Evolutionary conservation across 306 rosid genomes (phyloP), one percentile per base, ranked within the genome.

Genomic region (Quercus dentata): DNA sequence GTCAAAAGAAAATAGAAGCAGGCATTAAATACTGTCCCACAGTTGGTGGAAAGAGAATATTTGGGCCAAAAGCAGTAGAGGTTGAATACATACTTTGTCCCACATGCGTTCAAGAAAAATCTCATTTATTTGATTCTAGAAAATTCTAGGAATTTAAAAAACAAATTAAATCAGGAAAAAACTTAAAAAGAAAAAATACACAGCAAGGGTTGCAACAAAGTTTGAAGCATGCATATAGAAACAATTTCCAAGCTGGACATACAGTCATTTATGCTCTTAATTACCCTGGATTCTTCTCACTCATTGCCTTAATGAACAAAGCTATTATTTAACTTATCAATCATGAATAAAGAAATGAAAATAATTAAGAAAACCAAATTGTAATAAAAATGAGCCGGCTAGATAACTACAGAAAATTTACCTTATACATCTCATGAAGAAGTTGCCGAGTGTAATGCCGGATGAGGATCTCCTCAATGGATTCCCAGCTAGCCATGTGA

Each of bases 361-460:
- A 23, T 5, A 21, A 8, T 64, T 15, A 18, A 35, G 14, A 61
- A 44, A 15, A 17, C 30, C 14, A 46, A 52, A 17, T n/a, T 15
- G 6, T 35, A 30, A 51, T 23, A 10, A 41, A 54, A 52, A 5
- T 18, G 51, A 19, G 5, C 69, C 54, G 61, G 76, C 31, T 33
- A 69, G 63, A 27, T 12, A 80, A 69, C 6, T 41, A 71, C 78
- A 21, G 73, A 64, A 51, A 1, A 33, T 18, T 38, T 86, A 92
- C 99, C 97, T 94, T 94, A 74, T 91, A 94, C 74, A 87, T 94
- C 85, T 94, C 97, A 83, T 94, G 99, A 87, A 94, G 90, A 69
- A 94, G 87, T 86, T 94, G 99, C 78, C 97, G 86, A 57, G 87
- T 89, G 79, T 91, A 94, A 90, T 94, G 99, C 87, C 93, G 91